Evolutionary conservation across 2,329 filamentous ascomycete species (phyloP).

Genomic region (Venturia pyrina): DNA sequence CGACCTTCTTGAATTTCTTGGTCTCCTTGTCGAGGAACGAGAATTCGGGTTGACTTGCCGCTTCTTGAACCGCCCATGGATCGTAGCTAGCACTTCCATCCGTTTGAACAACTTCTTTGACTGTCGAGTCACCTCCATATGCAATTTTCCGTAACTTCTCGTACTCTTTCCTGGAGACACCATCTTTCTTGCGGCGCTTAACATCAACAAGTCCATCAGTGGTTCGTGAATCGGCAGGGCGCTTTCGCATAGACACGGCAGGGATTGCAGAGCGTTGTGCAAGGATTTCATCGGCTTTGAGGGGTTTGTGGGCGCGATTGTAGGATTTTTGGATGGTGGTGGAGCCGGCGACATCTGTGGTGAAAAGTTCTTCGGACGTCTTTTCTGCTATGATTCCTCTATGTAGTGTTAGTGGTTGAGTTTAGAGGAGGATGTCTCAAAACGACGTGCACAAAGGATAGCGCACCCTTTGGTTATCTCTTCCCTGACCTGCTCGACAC

Average conservation of each 20-base stretch:
- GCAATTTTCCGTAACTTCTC: slow-evolving; percentile 68
- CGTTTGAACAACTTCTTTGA: slow-evolving; percentile 36
- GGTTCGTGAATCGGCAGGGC: slow-evolving; percentile 53
- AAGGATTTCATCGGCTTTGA: slow-evolving; percentile 90
- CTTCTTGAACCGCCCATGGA: slow-evolving; percentile 57
- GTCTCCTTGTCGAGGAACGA: slow-evolving; percentile 61
- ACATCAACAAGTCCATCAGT: slow-evolving; percentile 61
- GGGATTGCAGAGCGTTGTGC: slow-evolving; percentile 72
- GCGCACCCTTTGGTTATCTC: slow-evolving; percentile 79
- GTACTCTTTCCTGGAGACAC: slow-evolving; percentile 78
- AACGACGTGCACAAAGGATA: neutral
- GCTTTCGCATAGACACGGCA: slow-evolving; percentile 69
- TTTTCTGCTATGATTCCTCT: slow-evolving; percentile 73
- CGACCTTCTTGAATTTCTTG: slow-evolving; percentile 53
- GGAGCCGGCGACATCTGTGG: slow-evolving; percentile 67
- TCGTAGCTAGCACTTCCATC: slow-evolving; percentile 58
- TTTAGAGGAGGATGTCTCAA: too few relatives aligned
- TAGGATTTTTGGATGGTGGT: slow-evolving; percentile 53
- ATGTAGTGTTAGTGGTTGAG: slow-evolving; percentile 1
- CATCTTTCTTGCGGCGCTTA: slow-evolving; percentile 69
- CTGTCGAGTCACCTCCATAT: slow-evolving; percentile 51
- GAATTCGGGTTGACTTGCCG: slow-evolving; percentile 41
- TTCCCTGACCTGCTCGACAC: slow-evolving; percentile 73
- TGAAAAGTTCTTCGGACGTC: slow-evolving; percentile 72
- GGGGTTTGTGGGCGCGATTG: slow-evolving; percentile 60